Percentiles rank a stretch among this genome's conserved stretches.
Evolutionary conservation across 306 rosid species (phyloP).

Genomic region (Inga laurina): DNA sequence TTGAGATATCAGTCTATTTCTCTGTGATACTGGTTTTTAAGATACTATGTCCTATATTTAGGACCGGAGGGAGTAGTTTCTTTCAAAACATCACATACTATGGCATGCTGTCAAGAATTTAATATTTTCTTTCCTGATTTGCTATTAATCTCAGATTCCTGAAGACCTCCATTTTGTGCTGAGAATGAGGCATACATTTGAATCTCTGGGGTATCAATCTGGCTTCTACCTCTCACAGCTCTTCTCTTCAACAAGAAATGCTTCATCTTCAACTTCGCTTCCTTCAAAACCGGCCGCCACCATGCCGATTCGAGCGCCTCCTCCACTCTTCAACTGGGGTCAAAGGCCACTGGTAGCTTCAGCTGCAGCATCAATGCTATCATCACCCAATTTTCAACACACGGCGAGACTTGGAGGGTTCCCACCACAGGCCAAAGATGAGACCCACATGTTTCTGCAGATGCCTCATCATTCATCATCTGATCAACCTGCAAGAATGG

Average conservation of each 20-base stretch:
- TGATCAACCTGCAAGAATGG: conserved; percentile 59
- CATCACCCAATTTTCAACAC: conserved; percentile 72
- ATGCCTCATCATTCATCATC: conserved; percentile 63
- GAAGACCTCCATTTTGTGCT: conserved; percentile 98
- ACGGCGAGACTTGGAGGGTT: conserved; percentile 61
- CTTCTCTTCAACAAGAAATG: conserved; percentile 83
- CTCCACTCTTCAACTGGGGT: conserved; percentile 83
- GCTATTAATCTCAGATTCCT: conserved; percentile 62
- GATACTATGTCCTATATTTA: too few species aligned
- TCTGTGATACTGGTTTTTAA: not conserved
- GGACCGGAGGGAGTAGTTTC: too few species aligned
- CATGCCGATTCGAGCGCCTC: conserved; percentile 73
- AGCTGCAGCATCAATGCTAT: conserved; percentile 63
- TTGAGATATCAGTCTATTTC: not conserved
- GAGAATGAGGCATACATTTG: conserved; percentile 99
- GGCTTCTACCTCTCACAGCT: conserved; percentile 94
- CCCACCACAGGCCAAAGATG: conserved; percentile 75
- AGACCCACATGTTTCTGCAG: conserved; percentile 68
- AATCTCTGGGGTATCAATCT: conserved; percentile 92
- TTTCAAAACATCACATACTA: not conserved
- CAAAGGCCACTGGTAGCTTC: conserved; percentile 69
- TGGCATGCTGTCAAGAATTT: not conserved
- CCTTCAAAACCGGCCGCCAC: conserved; percentile 77
- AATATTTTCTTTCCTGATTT: not conserved
- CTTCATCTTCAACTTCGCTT: conserved; percentile 57